Evolutionary conservation across 1,284 basidiomycete species (phyloP).

Genomic region (Rhodotorula sp.): DNA sequence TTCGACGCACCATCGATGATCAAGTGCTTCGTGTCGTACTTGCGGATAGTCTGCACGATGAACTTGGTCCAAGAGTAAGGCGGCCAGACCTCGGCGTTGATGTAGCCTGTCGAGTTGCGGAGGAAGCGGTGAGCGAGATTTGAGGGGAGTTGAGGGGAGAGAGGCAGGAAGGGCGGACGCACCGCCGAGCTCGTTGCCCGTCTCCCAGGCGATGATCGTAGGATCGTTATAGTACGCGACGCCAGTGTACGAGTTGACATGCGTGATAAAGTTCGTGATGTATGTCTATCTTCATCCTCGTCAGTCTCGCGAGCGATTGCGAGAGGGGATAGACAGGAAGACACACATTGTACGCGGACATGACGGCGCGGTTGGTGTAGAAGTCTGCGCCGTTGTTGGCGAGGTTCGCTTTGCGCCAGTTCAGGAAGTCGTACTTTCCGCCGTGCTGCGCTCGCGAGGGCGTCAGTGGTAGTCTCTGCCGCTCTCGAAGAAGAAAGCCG

Average conservation of each 20-base stretch:
- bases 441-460: neutral
- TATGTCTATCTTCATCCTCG: neutral
- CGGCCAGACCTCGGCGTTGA: constrained; percentile 25
- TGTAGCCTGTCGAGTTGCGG: constrained; percentile 13
- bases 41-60: constrained; percentile 17
- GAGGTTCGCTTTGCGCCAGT: neutral
- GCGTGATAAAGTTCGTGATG: constrained; percentile 4
- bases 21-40: constrained; percentile 19
- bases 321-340: neutral
- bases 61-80: constrained; percentile 23
- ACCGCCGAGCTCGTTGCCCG: constrained; percentile 38
- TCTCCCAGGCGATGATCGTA: constrained; percentile 39
- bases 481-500: no score
- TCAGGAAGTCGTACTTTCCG: constrained; percentile 29
- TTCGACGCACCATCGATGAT: constrained; percentile 29
- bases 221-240: constrained; percentile 35
- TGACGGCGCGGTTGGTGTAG: constrained; percentile 12
- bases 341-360: constrained; percentile 10
- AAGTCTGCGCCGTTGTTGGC: constrained; percentile 18
- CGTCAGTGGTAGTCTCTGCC: constrained; percentile 4
- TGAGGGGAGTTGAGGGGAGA: no score
- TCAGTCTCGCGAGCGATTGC: neutral
- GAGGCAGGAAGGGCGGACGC: neutral
- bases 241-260: constrained; percentile 36
- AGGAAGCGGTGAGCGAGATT: neutral